Base-by-base conservation (phyloP, 805 yeast species). In the Yueomyces sp. region DNA sequence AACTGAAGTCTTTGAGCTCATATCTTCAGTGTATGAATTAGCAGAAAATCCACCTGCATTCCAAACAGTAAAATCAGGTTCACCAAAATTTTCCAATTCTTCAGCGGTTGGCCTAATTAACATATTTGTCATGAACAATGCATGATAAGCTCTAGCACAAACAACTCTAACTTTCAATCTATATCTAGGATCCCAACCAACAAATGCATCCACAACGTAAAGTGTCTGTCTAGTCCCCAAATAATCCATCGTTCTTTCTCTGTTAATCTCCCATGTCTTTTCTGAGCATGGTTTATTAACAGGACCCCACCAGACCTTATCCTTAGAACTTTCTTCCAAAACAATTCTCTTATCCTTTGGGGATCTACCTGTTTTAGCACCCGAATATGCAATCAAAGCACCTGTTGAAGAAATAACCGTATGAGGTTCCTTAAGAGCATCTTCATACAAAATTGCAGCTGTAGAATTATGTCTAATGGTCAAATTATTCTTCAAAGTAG, bases 31-130 rank as follows among this genome's bases (percentile, higher is more conserved):
- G 74, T 79, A 85, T 47, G 85, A 80, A 68, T 90, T 90, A 42
- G 98, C 98, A 40, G 96, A 97, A 85, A 90, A 90, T 63, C 86
- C 94, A 59, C 98, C 98, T 44, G 96, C 96, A 63, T 90, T 90
- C 85, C 94, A 90, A 60, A 90, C 84, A 52, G 96, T 88, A 73
- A 90, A 90, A 64, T 90, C 97, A 42, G 98, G 98, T 71, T 86
- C 94, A 60, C 96, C 96, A 59, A 87, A 90, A 65, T 79, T 73
- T 47, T 72, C 76, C 59, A 88, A 75, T 68, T 90, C 97, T 68
- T 87, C 92, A 33, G 72, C 77, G 30, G 95, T 81, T 52, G 98
- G 98, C 66, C 87, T 81, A 65, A 90, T 92, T 69, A 90, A 72
- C 98, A 90, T 90, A 66, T 90, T 90, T 60, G 94, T 82, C 98